Base-by-base conservation (phyloP, 352 stramenopile species). In the Globisporangium polare region DNA sequence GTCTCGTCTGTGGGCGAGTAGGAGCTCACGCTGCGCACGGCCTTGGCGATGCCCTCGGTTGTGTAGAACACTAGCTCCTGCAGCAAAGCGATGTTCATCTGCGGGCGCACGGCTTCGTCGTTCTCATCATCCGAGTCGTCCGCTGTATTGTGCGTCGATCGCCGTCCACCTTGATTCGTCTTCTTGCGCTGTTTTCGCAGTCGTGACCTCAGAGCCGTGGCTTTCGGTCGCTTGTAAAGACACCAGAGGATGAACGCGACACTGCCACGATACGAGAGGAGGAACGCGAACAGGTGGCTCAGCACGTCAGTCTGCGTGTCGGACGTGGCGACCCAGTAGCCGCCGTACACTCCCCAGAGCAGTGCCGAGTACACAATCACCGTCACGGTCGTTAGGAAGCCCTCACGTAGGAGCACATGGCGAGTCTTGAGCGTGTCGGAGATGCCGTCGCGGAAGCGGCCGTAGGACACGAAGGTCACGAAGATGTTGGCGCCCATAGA, bases 41-140 rank as follows among this genome's bases (percentile, higher is more conserved):
- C 77, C 29, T 75, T 73, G 0, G 73, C 74, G 63, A 95, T 95
- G 5, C 86, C 86, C 27, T 88, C 66, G 0, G 86, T 95, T 1
- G 86, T 94, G 58, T 85, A 95, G 45, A 78, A 79, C 17, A 95
- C 71, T 10, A 95, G 74, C 43, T 95, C 86, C 26, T 88, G 79
- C 2, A 91, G 65, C 24, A 95, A 66, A 26, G 84, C 84, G 39
- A 83, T 52, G 58, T 95, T 95, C 75, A 92, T 85, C 53, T 95
- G 86, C 41, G 83, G 78, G 1, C 82, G 74, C 37, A 80, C 75
- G 18, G 78, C 78, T 13, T 89, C 78, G 42, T 91, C 79, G 20
- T 83, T 74, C 31, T 80, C 74, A 1, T 79, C 75, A 9, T 73
- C 73, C 13, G 64, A 58, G 1, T 45, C 22, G 13, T 56, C 57